Evolutionary conservation across 495 filamentous ascomycete genomes (phyloP).

Genomic region (Astrothelium subdiscretum): DNA sequence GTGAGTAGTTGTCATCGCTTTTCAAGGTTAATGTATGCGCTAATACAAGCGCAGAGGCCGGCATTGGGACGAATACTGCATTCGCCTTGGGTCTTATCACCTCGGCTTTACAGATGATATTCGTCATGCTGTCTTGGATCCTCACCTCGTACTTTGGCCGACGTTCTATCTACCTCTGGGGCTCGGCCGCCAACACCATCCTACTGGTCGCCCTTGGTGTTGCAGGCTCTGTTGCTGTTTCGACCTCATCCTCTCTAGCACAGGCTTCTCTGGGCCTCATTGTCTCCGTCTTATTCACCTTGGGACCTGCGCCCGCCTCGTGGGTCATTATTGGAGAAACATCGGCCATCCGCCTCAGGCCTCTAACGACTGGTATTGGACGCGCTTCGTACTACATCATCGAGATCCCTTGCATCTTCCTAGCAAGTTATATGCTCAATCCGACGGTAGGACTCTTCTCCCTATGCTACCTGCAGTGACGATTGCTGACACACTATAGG

Average conservation of each 20-base stretch:
- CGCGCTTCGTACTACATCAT: constrained; percentile 42
- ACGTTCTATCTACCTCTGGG: constrained; percentile 44
- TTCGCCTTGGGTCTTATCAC: constrained; percentile 43
- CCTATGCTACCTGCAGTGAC: neutral
- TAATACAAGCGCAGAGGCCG: constrained; percentile 27
- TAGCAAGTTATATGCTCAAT: constrained; percentile 41
- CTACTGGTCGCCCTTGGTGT: constrained; percentile 37
- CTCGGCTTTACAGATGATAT: constrained; percentile 38
- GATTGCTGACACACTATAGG: constrained; percentile 8
- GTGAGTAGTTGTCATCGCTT: constrained; percentile 7
- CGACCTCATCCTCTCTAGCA: constrained; percentile 30
- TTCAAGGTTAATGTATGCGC: neutral
- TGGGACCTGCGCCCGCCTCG: constrained; percentile 42
- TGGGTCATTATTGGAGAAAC: constrained; percentile 50
- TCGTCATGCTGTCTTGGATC: constrained; percentile 44
- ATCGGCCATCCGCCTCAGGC: constrained; percentile 43
- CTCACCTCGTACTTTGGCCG: constrained; percentile 39
- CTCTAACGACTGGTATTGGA: constrained; percentile 45
- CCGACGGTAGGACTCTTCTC: constrained; percentile 17
- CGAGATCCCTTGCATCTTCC: constrained; percentile 44
- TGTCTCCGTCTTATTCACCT: constrained; percentile 42
- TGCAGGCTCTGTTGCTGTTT: constrained; percentile 31
- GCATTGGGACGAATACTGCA: constrained; percentile 37
- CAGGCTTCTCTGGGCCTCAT: constrained; percentile 45
- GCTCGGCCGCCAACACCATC: constrained; percentile 34